These are phyloP conservation scores for Haplosporangium sp. DNA, from an alignment of 371 early-diverging fungal species.

Conservation along the genomic window DNA sequence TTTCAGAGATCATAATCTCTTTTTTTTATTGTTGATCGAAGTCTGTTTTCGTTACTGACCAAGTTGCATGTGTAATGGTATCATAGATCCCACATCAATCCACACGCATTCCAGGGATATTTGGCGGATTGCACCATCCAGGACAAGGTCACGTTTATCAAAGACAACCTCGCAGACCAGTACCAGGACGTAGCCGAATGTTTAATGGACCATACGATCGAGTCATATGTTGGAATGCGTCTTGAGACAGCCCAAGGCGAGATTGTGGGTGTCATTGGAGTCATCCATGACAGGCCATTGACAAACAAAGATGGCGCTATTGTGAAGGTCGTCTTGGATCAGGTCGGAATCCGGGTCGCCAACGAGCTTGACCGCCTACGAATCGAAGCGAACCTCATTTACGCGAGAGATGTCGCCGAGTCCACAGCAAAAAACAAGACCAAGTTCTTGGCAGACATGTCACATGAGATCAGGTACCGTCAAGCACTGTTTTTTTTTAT, in stretches of 20 bases:
- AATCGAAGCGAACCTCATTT: constrained; percentile 58
- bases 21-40: background rate
- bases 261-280: constrained; percentile 48
- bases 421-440: constrained; percentile 69
- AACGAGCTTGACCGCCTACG: constrained; percentile 61
- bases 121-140: constrained; percentile 49
- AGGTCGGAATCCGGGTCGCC: constrained; percentile 55
- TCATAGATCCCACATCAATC: constrained; percentile 38
- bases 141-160: constrained; percentile 30
- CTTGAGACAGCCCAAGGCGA: constrained; percentile 50
- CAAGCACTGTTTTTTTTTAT: background rate
- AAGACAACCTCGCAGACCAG: constrained; percentile 20
- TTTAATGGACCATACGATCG: constrained; percentile 36
- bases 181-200: constrained; percentile 43
- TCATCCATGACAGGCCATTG: constrained; percentile 42
- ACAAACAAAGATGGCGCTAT: constrained; percentile 33
- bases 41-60: background rate
- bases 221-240: constrained; percentile 47
- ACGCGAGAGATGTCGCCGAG: constrained; percentile 62
- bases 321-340: constrained; percentile 49
- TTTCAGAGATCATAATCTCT: background rate
- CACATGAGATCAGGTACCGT: constrained; percentile 43
- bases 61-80: background rate
- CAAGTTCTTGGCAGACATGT: constrained; percentile 71
- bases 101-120: constrained; percentile 52